Evolutionary conservation across 2,329 filamentous ascomycete genomes (phyloP).

Genomic region (Penicillium olsonii): DNA sequence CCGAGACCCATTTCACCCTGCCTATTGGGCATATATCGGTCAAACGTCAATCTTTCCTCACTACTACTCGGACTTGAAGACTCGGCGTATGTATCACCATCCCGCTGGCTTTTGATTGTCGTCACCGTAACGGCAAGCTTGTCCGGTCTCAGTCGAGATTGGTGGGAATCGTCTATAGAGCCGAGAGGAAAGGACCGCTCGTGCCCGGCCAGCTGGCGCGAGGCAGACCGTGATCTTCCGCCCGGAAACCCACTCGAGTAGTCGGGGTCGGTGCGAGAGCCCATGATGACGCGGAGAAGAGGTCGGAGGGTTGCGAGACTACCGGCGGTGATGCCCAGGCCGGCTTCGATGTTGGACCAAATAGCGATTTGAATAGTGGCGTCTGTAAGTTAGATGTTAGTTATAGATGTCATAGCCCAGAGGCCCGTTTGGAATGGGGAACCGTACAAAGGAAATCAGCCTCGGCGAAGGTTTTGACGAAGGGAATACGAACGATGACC

Average conservation of each 20-base stretch:
- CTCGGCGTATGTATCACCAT: conserved; percentile 19
- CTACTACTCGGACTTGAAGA: conserved; percentile 27
- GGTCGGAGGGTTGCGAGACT: conserved; percentile 53
- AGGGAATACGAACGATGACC: conserved; percentile 49
- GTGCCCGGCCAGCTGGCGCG: conserved; percentile 20
- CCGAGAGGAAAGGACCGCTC: conserved; percentile 26
- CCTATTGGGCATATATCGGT: conserved; percentile 12
- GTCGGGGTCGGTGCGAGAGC: conserved; percentile 19
- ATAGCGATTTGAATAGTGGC: conserved; percentile 49
- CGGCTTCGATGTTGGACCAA: conserved; percentile 39
- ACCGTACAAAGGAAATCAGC: conserved; percentile 38
- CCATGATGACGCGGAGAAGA: conserved; percentile 40
- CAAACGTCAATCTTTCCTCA: conserved; percentile 29
- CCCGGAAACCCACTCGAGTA: conserved; percentile 25
- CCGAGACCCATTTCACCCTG: conserved; percentile 25
- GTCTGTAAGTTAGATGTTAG: conserved; percentile 20
- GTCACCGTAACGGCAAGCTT: conserved; percentile 33
- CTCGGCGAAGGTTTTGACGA: conserved; percentile 39
- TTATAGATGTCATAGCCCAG: not conserved
- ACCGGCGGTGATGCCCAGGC: conserved; percentile 46
- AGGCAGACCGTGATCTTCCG: conserved; percentile 11
- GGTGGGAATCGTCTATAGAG: conserved; percentile 23
- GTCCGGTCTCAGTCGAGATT: conserved; percentile 30
- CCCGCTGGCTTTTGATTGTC: conserved; percentile 29
- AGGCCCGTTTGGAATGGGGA: not conserved